Evolutionary conservation across 352 stramenopile species (phyloP).

Genomic region (Pythium rhizo-oryzae): DNA sequence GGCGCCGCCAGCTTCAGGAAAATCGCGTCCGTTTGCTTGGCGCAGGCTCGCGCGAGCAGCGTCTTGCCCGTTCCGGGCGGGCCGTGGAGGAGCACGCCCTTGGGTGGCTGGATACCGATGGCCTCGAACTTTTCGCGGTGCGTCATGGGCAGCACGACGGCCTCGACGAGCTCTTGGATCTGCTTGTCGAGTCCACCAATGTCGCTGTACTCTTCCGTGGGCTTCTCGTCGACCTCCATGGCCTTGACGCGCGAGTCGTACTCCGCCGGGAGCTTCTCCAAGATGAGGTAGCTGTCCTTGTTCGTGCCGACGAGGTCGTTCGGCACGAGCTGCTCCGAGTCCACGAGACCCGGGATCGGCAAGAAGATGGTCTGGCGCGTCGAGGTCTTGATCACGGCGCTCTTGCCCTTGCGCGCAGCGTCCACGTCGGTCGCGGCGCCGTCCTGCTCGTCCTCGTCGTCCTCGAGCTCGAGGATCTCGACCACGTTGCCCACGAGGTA

Average conservation of each 20-base stretch:
- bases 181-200: slow-evolving; percentile 99
- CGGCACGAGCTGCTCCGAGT: slow-evolving; percentile 94
- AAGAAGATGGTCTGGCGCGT: slow-evolving; percentile 99
- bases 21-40: slow-evolving; percentile 99
- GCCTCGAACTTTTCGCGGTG: slow-evolving; percentile 99
- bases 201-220: slow-evolving; percentile 99
- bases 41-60: slow-evolving; percentile 98
- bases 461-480: slow-evolving; percentile 88
- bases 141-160: slow-evolving; percentile 97
- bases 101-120: slow-evolving; percentile 98
- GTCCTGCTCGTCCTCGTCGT: slow-evolving; percentile 95
- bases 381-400: slow-evolving; percentile 97
- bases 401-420: slow-evolving; percentile 90
- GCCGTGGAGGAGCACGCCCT: slow-evolving; percentile 99
- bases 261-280: slow-evolving; percentile 99
- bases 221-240: slow-evolving; percentile 99
- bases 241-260: slow-evolving; percentile 99
- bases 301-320: slow-evolving; percentile 99
- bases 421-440: slow-evolving; percentile 93
- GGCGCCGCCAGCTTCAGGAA: slow-evolving; percentile 99
- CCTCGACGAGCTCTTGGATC: slow-evolving; percentile 96
- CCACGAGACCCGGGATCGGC: slow-evolving; percentile 97
- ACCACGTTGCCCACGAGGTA: slow-evolving; percentile 99
- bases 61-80: slow-evolving; percentile 99
- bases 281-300: slow-evolving; percentile 99